Evolutionary conservation across 2,329 filamentous ascomycete species (phyloP).

Genomic region (Botryotinia convoluta): DNA sequence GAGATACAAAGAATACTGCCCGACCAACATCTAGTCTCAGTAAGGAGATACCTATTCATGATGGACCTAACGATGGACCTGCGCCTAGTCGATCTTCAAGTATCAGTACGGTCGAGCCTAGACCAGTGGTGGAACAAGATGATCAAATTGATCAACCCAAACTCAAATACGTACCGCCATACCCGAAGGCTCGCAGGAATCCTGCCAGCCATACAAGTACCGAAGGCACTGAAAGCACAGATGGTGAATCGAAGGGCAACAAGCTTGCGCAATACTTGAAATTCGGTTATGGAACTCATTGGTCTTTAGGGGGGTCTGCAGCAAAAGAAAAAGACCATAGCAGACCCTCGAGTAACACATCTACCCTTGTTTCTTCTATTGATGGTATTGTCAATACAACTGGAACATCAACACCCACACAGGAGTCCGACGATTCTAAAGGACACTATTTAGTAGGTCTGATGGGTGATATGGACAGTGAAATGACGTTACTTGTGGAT

Average conservation of each 20-base stretch:
- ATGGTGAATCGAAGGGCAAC: constrained; percentile 30
- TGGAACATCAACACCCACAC: constrained; percentile 1
- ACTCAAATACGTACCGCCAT: neutral
- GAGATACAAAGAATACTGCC: neutral
- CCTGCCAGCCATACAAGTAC: constrained; percentile 25
- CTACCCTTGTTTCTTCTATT: neutral
- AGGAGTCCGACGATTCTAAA: constrained; percentile 29
- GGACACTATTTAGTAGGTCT: constrained; percentile 67
- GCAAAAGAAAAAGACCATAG: constrained; percentile 21
- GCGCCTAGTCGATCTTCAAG: neutral
- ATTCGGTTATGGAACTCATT: constrained; percentile 65
- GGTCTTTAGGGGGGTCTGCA: constrained; percentile 47
- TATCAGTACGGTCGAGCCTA: neutral
- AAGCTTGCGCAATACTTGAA: constrained; percentile 64
- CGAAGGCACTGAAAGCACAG: constrained; percentile 21
- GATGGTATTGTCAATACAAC: constrained; percentile 6
- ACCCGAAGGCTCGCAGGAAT: constrained; percentile 24
- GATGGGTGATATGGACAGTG: constrained; percentile 59
- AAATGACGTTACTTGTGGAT: constrained; percentile 23
- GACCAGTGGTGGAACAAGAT: neutral
- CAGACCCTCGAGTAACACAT: neutral
- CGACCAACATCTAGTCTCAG: constrained; percentile 10
- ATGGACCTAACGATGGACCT: constrained; percentile 6
- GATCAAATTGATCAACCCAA: constrained; percentile 1
- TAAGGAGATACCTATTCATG: constrained; percentile 8